Evolutionary conservation across 1,139 yeast species (phyloP), one percentile per base, ranked within the genome.

Genomic region (Scheffersomyces titani): DNA sequence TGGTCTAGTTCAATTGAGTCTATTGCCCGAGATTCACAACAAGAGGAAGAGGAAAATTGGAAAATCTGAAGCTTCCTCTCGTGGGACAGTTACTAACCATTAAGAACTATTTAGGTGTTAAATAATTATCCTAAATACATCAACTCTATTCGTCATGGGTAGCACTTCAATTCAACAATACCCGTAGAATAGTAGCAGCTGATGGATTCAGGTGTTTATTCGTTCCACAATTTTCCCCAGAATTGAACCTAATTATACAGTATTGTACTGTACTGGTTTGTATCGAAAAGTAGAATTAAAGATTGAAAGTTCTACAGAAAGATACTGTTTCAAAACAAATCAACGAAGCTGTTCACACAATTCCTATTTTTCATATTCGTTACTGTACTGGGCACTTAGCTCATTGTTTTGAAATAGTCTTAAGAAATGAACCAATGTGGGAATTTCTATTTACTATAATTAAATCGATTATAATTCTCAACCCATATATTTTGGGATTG

Each of bases 181-280:
- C 13, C 44, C 44, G 44, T 36, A 13, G 44, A 36, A 36, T 36
- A 36, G 46, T 51, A 22, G 16, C 18, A n/a, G 50, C 36, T 22
- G 9, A 50, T 21, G 52, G 56, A 22, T 52, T 45, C 46, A 52
- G 44, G 48, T 19, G 49, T 19, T 44, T 49, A n/a, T 54, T 49
- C 19, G 44, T 54, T 21, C 56, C 55, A 11, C 57, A 56, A 19
- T 56, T 36, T 44, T 52, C 53, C 19, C 58, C 55, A 3, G 57
- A 51, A 24, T 49, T 47, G 16, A 52, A 52, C 44, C 54, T n/a
- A n/a, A 36, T 36, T 36, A 13, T 9, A 36, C 44, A 7, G 11
- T 9, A 36, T 36, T 36, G 44, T 9, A 13, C 44, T 9, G 44
- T 13, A 36, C 44, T 36, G 44, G 44, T 36, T 36, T 13, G 7